Evolutionary conservation across 768 basidiomycete genomes (phyloP), one percentile per base, ranked within the genome.

Genomic region (Lactarius deliciosus): DNA sequence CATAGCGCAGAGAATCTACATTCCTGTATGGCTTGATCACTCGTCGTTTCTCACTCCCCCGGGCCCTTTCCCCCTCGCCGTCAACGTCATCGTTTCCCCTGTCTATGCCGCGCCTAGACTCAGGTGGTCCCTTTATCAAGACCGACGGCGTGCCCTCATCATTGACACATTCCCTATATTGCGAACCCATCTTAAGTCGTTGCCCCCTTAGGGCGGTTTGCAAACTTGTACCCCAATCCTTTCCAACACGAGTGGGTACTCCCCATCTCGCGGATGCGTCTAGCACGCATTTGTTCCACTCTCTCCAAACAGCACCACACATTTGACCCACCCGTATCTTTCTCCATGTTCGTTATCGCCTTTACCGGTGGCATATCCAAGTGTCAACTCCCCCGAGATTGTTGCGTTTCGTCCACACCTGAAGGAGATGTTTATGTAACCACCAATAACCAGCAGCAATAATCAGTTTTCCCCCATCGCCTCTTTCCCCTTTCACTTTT

Each of bases 51-150:
- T 76, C 76, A 0, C 75, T 78, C 3, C 77, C 0, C 79, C 59
- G 71, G 69, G 54, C 11, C 36, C 71, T 78, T 0, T 83, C 84
- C 0, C 82, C 83, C 5, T 83, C 83, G 0, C 85, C 84, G 0
- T 83, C 82, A 5, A 81, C 83, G 16, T 81, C 85, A 1, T 85
- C 86, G 0, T 83, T 1, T 84, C n/a, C 45, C 15, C 13, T 13
- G 36, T 38, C 36, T 40, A 40, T 40, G 15, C 38, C 15, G 38
- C 38, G 47, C 47, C 47, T 50, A 50, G 47, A 56, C 20, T 55
- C 30, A 25, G 22, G 50, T n/a, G 5, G 20, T 53, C 83, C 16
- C 83, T 83, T 40, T 25, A 38, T 59, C 28, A 50, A 13, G 8
- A 25, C 54, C 28, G n/a, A n/a, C 9, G 13, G 15, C 10, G n/a